A percentile compares a stretch with the other conserved stretches of the same genome.
These are phyloP conservation scores for Diphasiastrum complanatum DNA, from an alignment of 83 land plant species.

Conservation along the genomic window DNA sequence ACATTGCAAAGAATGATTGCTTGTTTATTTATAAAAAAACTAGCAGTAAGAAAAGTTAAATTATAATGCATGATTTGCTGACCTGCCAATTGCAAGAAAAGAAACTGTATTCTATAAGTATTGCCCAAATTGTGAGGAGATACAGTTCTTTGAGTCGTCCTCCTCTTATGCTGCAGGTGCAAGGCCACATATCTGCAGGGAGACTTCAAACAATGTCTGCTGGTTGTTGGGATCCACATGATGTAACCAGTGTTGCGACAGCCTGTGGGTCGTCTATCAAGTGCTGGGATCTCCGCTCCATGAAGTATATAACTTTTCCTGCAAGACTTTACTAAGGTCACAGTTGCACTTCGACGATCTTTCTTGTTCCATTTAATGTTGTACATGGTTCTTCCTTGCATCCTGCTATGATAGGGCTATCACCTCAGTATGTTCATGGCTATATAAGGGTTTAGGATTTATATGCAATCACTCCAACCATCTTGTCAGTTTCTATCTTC, in stretches of 20 bases:
- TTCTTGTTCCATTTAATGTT: background rate
- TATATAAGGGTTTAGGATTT: no score
- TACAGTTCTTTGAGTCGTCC: background rate
- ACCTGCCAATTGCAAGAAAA: no score
- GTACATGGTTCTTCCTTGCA: conserved; percentile 3
- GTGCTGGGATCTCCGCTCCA: conserved; percentile 85
- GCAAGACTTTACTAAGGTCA: background rate
- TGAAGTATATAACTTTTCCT: conserved; percentile 48
- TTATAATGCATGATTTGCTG: no score
- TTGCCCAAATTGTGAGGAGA: no score
- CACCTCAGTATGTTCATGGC: no score
- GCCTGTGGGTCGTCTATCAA: conserved; percentile 69
- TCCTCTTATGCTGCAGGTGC: conserved; percentile 32
- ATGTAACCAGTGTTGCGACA: conserved; percentile 55
- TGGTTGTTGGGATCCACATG: conserved; percentile 99
- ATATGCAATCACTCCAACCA: no score
- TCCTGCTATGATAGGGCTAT: no score
- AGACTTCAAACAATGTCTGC: conserved; percentile 61
- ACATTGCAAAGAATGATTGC: no score
- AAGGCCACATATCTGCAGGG: conserved; percentile 58
- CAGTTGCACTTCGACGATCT: conserved; percentile 4
- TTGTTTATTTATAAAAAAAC: no score
- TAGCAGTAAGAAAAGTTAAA: no score
- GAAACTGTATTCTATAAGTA: no score
- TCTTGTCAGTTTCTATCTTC: no score